These are phyloP conservation scores for Paecilomyces formosus DNA, from an alignment of 2,329 filamentous ascomycete genomes.

Conservation along the genomic window DNA sequence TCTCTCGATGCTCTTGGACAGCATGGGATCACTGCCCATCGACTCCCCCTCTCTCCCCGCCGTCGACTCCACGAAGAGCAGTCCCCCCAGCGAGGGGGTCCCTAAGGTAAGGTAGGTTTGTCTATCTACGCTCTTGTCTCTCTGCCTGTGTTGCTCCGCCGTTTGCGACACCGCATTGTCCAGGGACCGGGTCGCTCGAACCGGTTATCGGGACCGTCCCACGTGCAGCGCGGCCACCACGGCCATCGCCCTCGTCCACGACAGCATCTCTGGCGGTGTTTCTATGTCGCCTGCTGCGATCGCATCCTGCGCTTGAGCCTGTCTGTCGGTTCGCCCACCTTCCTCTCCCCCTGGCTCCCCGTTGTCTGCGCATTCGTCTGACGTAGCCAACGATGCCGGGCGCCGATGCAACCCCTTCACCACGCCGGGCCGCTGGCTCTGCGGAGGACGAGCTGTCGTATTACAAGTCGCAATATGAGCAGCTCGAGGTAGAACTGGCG, in stretches of 20 bases:
- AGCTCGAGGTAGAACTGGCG: constrained; percentile 79
- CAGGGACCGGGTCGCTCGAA: neutral
- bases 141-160: neutral
- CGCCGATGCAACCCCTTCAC: constrained; percentile 29
- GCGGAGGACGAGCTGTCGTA: constrained; percentile 73
- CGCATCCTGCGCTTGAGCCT: neutral
- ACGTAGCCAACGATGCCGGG: constrained; percentile 26
- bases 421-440: constrained; percentile 31
- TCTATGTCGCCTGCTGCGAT: constrained; percentile 1
- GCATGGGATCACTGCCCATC: neutral
- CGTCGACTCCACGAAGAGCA: neutral
- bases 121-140: too few relatives aligned
- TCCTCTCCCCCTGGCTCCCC: constrained; percentile 4
- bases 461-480: constrained; percentile 95
- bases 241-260: constrained; percentile 7
- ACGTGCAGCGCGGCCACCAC: neutral
- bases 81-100: neutral
- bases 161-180: neutral
- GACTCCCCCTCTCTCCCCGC: neutral
- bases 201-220: neutral
- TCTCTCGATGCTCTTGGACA: too few relatives aligned
- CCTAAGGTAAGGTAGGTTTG: neutral
- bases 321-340: neutral
- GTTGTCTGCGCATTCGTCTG: neutral
- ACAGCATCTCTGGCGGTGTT: constrained; percentile 11